Percentiles rank a stretch among this genome's conserved stretches.
These are phyloP conservation scores for Obelidium mucronatum DNA, from an alignment of 192 early-diverging fungal species.

Conservation along the genomic window DNA sequence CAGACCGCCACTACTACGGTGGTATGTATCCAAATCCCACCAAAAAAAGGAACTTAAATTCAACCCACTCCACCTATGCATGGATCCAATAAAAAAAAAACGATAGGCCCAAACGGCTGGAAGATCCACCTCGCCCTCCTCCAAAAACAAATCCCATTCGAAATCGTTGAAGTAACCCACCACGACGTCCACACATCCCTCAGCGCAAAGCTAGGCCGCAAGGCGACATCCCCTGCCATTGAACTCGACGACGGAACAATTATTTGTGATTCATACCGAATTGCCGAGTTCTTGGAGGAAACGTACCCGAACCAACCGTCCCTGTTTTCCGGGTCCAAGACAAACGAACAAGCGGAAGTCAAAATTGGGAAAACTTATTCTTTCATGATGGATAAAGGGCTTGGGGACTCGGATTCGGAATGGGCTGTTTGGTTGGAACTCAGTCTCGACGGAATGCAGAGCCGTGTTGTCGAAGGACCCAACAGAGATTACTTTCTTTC, in stretches of 20 bases:
- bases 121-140: conserved; percentile 40
- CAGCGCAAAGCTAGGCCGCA: background rate
- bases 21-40: too few species aligned
- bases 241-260: conserved; percentile 34
- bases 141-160: conserved; percentile 37
- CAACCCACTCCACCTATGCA: too few species aligned
- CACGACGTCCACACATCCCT: conserved; percentile 7
- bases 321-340: conserved; percentile 30
- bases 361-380: conserved; percentile 35
- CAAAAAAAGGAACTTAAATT: too few species aligned
- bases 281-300: conserved; percentile 65
- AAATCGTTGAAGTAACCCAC: conserved; percentile 18
- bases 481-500: conserved; percentile 33
- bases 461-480: conserved; percentile 4
- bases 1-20: background rate
- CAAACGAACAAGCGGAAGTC: background rate
- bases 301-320: conserved; percentile 59
- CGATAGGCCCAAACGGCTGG: conserved; percentile 44
- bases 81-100: too few species aligned
- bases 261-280: conserved; percentile 57
- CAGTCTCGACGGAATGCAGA: conserved; percentile 5
- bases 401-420: conserved; percentile 41
- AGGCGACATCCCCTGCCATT: conserved; percentile 31
- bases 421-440: conserved; percentile 47
- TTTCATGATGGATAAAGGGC: conserved; percentile 30